Conservation (phyloP, 2,329 filamentous ascomycete genomes). For the Lojkania enalia region DNA sequence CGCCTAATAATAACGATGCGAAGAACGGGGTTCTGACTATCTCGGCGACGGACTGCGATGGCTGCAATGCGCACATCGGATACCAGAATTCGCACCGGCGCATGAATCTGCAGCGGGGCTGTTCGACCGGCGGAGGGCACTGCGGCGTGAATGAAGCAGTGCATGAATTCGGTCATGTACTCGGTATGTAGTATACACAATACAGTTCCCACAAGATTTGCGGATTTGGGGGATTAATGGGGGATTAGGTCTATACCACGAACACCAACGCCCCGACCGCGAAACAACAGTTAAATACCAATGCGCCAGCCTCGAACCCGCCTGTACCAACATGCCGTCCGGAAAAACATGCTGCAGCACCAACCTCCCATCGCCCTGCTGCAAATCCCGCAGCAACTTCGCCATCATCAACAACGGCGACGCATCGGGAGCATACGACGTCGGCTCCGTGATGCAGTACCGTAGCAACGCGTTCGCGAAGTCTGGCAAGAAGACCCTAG, state of each 20-base stretch:
- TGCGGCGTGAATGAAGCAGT: not conserved
- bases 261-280: constrained; percentile 6
- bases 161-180: constrained; percentile 7
- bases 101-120: not conserved
- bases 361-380: not conserved
- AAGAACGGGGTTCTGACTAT: not conserved
- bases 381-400: not conserved
- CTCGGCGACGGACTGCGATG: not conserved
- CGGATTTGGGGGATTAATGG: not conserved
- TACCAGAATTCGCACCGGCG: not conserved
- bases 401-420: not conserved
- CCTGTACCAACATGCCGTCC: constrained; percentile 11
- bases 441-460: constrained; percentile 2
- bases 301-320: constrained; percentile 26
- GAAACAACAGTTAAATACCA: not conserved
- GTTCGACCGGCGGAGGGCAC: no score
- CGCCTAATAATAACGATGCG: not conserved
- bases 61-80: not conserved
- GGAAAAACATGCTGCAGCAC: constrained; percentile 1
- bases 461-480: not conserved
- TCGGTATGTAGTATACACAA: constrained; percentile 1
- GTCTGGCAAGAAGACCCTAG: not conserved
- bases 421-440: not conserved
- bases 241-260: constrained; percentile 1
- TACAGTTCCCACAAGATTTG: not conserved